Percentiles rank a stretch among this genome's conserved stretches.
Evolutionary conservation across 768 basidiomycete genomes (phyloP).

Genomic region (Psilocybe azurescens): DNA sequence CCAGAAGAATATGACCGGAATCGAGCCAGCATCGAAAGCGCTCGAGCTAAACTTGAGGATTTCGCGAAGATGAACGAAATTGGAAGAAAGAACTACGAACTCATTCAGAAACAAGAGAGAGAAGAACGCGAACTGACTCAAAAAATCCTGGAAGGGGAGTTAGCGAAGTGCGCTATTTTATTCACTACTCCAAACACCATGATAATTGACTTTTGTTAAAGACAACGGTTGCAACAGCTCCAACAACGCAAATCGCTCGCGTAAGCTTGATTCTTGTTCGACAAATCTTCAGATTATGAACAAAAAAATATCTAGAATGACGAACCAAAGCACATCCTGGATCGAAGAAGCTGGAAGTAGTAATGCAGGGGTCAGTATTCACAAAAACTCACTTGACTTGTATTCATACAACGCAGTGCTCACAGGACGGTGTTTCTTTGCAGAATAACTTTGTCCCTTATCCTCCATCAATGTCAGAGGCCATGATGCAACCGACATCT

Average conservation of each 20-base stretch:
- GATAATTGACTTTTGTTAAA: not conserved
- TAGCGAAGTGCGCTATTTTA: constrained; percentile 41
- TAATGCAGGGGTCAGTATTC: not conserved
- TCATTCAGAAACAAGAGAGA: constrained; percentile 2
- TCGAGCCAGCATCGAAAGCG: constrained; percentile 31
- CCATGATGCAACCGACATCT: not conserved
- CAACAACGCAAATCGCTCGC: not conserved
- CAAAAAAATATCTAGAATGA: not conserved
- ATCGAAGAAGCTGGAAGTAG: constrained; percentile 1
- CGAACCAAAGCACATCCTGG: not conserved
- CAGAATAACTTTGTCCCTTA: not conserved
- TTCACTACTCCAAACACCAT: not conserved
- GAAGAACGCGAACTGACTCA: constrained; percentile 21
- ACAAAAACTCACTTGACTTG: not conserved
- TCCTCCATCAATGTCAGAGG: not conserved
- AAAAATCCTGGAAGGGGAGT: constrained; percentile 45
- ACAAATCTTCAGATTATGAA: not conserved
- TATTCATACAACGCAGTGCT: not conserved
- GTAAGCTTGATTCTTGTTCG: not conserved
- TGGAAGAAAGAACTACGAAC: constrained; percentile 29
- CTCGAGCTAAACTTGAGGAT: constrained; percentile 36
- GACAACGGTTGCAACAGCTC: constrained; percentile 9
- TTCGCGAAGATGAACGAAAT: constrained; percentile 46
- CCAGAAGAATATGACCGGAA: constrained; percentile 37
- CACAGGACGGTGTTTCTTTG: not conserved